These are phyloP conservation scores for Lobosporangium transversale DNA, from an alignment of 192 early-diverging fungal species.

Conservation along the genomic window DNA sequence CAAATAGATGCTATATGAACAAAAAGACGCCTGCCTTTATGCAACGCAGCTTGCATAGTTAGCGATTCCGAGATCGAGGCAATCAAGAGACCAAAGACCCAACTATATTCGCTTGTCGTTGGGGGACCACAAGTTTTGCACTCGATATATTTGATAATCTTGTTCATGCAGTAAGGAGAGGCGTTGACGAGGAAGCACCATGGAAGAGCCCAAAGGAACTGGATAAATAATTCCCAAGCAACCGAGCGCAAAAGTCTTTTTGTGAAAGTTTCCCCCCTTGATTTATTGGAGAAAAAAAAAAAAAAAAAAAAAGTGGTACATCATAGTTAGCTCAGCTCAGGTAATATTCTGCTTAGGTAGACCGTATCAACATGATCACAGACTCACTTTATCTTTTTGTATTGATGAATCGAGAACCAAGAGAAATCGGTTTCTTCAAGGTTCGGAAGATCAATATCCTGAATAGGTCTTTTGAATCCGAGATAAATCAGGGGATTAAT, in stretches of 20 bases:
- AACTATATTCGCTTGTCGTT: slow-evolving; percentile 53
- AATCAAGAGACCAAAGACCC: slow-evolving; percentile 67
- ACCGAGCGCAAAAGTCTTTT: slow-evolving; percentile 15
- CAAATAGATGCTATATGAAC: slow-evolving; percentile 62
- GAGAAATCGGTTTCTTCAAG: slow-evolving; percentile 59
- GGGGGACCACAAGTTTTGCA: slow-evolving; percentile 41
- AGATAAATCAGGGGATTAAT: slow-evolving; percentile 50
- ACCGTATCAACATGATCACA: no score
- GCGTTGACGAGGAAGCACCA: slow-evolving; percentile 24
- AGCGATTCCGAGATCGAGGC: slow-evolving; percentile 56
- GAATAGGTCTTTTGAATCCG: slow-evolving; percentile 66
- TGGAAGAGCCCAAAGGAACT: slow-evolving; percentile 38
- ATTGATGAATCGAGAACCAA: slow-evolving; percentile 4
- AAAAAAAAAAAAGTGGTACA: not conserved
- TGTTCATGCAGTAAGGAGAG: slow-evolving; percentile 45
- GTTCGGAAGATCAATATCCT: slow-evolving; percentile 67
- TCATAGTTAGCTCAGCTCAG: not conserved
- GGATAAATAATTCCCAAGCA: slow-evolving; percentile 28
- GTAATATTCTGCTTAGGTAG: no score
- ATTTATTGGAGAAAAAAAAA: not conserved
- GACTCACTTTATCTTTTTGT: not conserved
- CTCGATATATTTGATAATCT: slow-evolving; percentile 47
- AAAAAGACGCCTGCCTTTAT: slow-evolving; percentile 70
- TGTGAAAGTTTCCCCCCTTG: slow-evolving; percentile 21
- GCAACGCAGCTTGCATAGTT: slow-evolving; percentile 61